Evolutionary conservation across 306 rosid genomes (phyloP), one percentile per base, ranked within the genome.

Genomic region (Lathyrus oleraceus): DNA sequence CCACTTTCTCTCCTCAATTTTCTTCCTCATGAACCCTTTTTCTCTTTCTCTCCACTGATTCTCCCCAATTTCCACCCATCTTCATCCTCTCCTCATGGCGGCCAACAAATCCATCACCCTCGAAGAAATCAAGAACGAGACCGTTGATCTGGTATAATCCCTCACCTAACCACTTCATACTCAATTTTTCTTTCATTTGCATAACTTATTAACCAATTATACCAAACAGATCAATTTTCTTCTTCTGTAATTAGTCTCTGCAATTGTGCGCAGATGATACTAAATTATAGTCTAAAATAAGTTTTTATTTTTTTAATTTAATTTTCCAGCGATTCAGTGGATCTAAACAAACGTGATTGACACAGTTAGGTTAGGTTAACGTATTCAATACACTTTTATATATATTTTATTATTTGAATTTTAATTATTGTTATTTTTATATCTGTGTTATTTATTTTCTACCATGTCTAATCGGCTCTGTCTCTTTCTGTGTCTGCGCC

Each of bases 121-220:
- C 1, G 96, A 92, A 61, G 87, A 83, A 84, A 88, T 92, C 82
- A 89, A 82, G 84, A 92, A 92, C 62, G 98, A 93, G 77, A 79
- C 96, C 3, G 98, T 93, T 81, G 98, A 93, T 88, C 83, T 93
- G 97, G 98, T 93, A 92, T 54, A 27, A 38, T 2, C 71, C 16
- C 65, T 4, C 27, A 11, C 32, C 17, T 1, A 35, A 8, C 39
- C 13, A 7, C n/a, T 65, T 65, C 60, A 11, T 25, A 36, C 11
- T n/a, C n/a, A n/a, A n/a, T n/a, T n/a, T n/a, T n/a, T n/a, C n/a
- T n/a, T n/a, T n/a, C n/a, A n/a, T n/a, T n/a, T n/a, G n/a, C n/a
- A n/a, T n/a, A n/a, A n/a, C n/a, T n/a, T n/a, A n/a, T n/a, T n/a
- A n/a, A n/a, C n/a, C n/a, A n/a, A n/a, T n/a, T n/a, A n/a, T n/a